Conservation (phyloP, 768 basidiomycete species). For the Calocybe cyanea region DNA sequence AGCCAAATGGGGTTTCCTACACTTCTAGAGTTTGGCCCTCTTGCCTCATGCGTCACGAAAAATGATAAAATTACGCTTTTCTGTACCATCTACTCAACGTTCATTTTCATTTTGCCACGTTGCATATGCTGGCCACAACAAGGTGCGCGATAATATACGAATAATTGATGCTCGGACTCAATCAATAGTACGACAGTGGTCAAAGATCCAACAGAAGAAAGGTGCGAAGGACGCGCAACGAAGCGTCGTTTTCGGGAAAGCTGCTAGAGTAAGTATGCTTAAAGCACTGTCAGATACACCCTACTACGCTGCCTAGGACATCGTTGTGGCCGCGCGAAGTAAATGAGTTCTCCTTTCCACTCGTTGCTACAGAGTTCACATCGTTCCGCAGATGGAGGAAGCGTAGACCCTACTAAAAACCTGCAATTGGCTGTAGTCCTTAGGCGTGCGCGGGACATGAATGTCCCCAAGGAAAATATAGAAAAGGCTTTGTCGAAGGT, state of each 20-base stretch:
- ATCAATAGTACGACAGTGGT: conserved; percentile 45
- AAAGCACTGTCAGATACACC: neutral
- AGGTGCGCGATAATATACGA: conserved; percentile 21
- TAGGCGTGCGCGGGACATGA: conserved; percentile 51
- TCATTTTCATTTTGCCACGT: conserved; percentile 17
- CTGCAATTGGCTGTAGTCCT: conserved; percentile 47
- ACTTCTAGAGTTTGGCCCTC: too few species aligned
- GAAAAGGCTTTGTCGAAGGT: conserved; percentile 60
- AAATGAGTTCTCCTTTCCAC: conserved; percentile 6
- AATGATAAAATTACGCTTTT: conserved; percentile 12
- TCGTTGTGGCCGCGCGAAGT: conserved; percentile 60
- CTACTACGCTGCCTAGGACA: conserved; percentile 41
- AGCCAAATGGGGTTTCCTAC: too few species aligned
- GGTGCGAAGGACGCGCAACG: conserved; percentile 61
- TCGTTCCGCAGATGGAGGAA: conserved; percentile 46
- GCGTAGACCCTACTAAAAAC: conserved; percentile 52
- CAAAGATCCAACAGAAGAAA: conserved; percentile 72
- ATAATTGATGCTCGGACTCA: neutral
- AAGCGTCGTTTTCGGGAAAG: conserved; percentile 52
- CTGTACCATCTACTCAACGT: conserved; percentile 13
- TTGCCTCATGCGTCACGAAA: too few species aligned
- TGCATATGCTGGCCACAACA: conserved; percentile 37
- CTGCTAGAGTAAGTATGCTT: conserved; percentile 43
- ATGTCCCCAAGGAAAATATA: conserved; percentile 69
- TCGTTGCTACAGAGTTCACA: conserved; percentile 1